Conservation (phyloP, 1,139 yeast genomes). For the Pichia sp. region DNA sequence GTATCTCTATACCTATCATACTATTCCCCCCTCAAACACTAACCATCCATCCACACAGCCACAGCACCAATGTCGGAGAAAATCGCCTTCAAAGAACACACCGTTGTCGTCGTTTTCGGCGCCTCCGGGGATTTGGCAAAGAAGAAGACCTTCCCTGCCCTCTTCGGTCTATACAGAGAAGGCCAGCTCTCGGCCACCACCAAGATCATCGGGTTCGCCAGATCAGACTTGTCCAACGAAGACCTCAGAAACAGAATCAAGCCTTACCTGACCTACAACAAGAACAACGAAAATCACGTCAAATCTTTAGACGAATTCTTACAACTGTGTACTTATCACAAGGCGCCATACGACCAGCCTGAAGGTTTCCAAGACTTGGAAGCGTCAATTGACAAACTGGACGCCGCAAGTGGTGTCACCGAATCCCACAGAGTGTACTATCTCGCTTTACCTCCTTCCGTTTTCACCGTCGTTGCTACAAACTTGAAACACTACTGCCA, state of each 20-base stretch:
- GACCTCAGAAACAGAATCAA: constrained; percentile 68
- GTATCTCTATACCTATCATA: too few relatives aligned
- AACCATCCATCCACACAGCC: not conserved
- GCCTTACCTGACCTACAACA: constrained; percentile 60
- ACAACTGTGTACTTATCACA: constrained; percentile 59
- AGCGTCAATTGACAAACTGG: constrained; percentile 56
- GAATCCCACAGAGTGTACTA: constrained; percentile 79
- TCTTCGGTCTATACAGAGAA: constrained; percentile 74
- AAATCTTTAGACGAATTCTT: constrained; percentile 61
- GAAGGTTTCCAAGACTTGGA: constrained; percentile 68
- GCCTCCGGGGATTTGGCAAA: constrained; percentile 98
- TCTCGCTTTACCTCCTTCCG: constrained; percentile 94
- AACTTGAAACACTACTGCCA: constrained; percentile 70
- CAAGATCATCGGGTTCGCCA: constrained; percentile 87
- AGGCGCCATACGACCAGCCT: constrained; percentile 77
- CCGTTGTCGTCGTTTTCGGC: constrained; percentile 83
- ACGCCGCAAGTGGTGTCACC: constrained; percentile 42
- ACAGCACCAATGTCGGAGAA: not conserved
- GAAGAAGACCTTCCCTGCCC: constrained; percentile 89
- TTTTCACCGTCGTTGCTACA: constrained; percentile 75
- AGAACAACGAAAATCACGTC: constrained; percentile 31
- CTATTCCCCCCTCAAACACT: too few relatives aligned
- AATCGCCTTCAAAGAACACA: constrained; percentile 53
- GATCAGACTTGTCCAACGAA: constrained; percentile 66
- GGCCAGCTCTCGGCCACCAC: constrained; percentile 72